Percentiles rank a stretch among this genome's conserved stretches.
phyloP scores from a whole-genome alignment of 768 basidiomycete genomes.

The Leccinum obscurum region DNA sequence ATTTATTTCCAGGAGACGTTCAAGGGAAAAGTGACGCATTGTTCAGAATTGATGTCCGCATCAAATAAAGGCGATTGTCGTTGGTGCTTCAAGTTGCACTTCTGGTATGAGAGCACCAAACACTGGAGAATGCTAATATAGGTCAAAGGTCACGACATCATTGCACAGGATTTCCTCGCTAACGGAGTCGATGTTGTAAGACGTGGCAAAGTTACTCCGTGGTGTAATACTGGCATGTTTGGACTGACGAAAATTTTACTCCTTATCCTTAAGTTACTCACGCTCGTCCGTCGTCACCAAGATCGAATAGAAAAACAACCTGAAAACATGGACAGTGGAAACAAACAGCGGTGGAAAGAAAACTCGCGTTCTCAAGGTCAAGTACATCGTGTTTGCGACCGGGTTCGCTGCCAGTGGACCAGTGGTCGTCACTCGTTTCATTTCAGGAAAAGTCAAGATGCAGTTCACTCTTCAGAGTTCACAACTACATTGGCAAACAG shows the following conservation, averaged over 20 bases:
- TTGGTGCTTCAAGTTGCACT: conserved; percentile 55
- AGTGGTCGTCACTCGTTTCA: conserved; percentile 26
- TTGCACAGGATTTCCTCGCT: conserved; percentile 37
- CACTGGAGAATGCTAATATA: conserved; percentile 9
- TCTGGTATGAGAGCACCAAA: conserved; percentile 39
- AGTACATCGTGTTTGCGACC: conserved; percentile 58
- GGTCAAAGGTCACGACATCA: conserved; percentile 33
- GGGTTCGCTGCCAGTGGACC: conserved; percentile 38
- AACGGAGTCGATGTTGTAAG: conserved; percentile 31
- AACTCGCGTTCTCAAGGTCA: conserved; percentile 38
- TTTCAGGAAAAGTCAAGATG: conserved; percentile 47
- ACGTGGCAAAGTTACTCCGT: not conserved
- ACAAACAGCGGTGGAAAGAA: conserved; percentile 34
- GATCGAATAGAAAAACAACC: conserved; percentile 38
- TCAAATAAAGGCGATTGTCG: conserved; percentile 57
- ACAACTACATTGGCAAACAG: conserved; percentile 60
- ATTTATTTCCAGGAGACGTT: conserved; percentile 41
- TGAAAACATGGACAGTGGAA: conserved; percentile 46
- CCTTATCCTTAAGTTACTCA: conserved; percentile 18
- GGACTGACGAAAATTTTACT: not conserved
- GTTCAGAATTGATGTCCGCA: conserved; percentile 48
- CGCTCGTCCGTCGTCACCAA: conserved; percentile 39
- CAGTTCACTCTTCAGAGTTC: conserved; percentile 54
- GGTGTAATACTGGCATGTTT: not conserved
- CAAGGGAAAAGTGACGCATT: conserved; percentile 56